Evolutionary conservation across 1,139 yeast species (phyloP).

Genomic region (Suhomyces yuchorum): DNA sequence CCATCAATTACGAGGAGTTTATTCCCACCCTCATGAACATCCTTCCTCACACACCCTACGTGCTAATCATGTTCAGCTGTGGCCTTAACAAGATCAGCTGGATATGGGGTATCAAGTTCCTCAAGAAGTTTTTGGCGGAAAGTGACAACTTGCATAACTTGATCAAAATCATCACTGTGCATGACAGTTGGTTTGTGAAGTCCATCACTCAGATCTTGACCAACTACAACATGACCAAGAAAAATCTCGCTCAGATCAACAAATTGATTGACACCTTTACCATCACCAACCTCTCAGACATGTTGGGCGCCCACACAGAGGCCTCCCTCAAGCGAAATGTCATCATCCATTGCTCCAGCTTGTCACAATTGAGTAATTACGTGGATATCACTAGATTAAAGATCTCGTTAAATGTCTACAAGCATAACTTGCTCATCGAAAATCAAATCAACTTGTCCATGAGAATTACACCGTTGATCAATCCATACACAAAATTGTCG

Average conservation of each 20-base stretch:
- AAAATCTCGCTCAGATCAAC: conserved; percentile 33
- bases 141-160: conserved; percentile 47
- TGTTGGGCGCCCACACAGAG: conserved; percentile 5
- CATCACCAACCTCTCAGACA: conserved; percentile 15
- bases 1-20: conserved; percentile 43
- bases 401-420: conserved; percentile 73
- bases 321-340: conserved; percentile 22
- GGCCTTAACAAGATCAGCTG: conserved; percentile 71
- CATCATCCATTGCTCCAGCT: conserved; percentile 53
- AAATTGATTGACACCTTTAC: conserved; percentile 33
- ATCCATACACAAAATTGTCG: conserved; percentile 26
- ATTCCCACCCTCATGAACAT: conserved; percentile 41
- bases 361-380: conserved; percentile 62
- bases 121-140: conserved; percentile 65
- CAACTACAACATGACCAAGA: conserved; percentile 45
- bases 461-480: conserved; percentile 26
- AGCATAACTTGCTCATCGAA: conserved; percentile 38
- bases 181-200: conserved; percentile 88
- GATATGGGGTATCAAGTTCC: conserved; percentile 79
- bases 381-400: conserved; percentile 77
- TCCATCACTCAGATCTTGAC: conserved; percentile 74
- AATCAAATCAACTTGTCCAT: conserved; percentile 23
- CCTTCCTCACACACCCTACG: conserved; percentile 61
- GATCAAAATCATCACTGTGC: conserved; percentile 73
- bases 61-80: conserved; percentile 72